phyloP scores from a whole-genome alignment of 2,329 filamentous ascomycete genomes.

The Stagonosporopsis chrysanthemi region DNA sequence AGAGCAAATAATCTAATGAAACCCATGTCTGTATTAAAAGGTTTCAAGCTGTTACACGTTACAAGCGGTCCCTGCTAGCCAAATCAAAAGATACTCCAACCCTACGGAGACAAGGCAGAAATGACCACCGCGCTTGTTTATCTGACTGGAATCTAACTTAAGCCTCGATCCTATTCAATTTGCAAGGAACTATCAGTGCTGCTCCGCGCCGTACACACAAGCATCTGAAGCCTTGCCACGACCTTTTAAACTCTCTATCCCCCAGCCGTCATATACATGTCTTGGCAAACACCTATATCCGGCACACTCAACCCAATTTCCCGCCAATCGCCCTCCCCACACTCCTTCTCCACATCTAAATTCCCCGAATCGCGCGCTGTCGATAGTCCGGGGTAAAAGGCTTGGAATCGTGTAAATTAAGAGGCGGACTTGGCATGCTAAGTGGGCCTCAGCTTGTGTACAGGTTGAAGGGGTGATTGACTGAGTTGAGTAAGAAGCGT shows the following conservation, averaged over 20 bases:
- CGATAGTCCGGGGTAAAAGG: conserved; percentile 2
- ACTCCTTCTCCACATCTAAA: background rate
- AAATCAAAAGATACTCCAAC: background rate
- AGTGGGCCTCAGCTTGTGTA: background rate
- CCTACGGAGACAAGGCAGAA: background rate
- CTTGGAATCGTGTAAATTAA: background rate
- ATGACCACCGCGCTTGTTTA: background rate
- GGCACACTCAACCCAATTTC: background rate
- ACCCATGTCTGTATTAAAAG: background rate
- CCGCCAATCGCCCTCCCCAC: conserved; percentile 5
- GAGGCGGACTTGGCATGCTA: conserved; percentile 4
- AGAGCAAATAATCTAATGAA: background rate
- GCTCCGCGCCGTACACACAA: background rate
- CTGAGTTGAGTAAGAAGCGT: background rate
- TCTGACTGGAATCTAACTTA: background rate
- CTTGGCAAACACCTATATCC: conserved; percentile 1
- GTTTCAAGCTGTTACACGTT: background rate
- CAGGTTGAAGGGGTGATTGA: background rate
- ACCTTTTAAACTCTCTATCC: background rate
- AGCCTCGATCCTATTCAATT: background rate
- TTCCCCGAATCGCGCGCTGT: background rate
- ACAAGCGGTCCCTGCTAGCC: background rate
- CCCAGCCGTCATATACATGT: conserved; percentile 2
- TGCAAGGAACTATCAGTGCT: background rate
- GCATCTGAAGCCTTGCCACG: conserved; percentile 10